A percentile compares a stretch with the other conserved stretches of the same genome.
Conservation (phyloP, 1,139 yeast species). For the Meyerozyma elateridarum region DNA sequence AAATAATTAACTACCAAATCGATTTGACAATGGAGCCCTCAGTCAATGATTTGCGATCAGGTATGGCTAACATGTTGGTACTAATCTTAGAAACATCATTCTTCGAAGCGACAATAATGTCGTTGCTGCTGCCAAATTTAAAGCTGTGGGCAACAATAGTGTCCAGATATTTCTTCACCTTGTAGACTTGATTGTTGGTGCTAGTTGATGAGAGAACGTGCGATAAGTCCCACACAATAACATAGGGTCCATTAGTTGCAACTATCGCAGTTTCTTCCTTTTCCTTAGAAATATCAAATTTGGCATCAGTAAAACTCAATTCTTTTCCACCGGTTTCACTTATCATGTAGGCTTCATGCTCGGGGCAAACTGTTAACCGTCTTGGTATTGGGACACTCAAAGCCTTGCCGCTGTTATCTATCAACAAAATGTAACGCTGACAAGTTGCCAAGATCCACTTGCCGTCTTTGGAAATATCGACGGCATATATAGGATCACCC, state of each 20-base stretch:
- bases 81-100: constrained; percentile 69
- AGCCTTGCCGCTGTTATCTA: constrained; percentile 59
- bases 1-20: neutral
- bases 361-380: constrained; percentile 64
- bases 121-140: constrained; percentile 65
- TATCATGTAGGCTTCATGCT: constrained; percentile 64
- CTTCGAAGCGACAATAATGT: constrained; percentile 64
- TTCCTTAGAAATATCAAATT: constrained; percentile 65
- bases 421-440: constrained; percentile 58
- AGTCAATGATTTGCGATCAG: constrained; percentile 2
- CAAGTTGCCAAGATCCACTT: constrained; percentile 80
- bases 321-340: constrained; percentile 43
- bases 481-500: constrained; percentile 65
- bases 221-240: constrained; percentile 70
- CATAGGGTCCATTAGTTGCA: constrained; percentile 76
- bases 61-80: constrained; percentile 41
- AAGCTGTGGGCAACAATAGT: constrained; percentile 74
- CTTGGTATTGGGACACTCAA: constrained; percentile 73
- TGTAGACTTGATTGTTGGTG: constrained; percentile 44
- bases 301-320: constrained; percentile 64
- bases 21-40: constrained; percentile 34
- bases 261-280: constrained; percentile 67
- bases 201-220: constrained; percentile 15
- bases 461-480: constrained; percentile 77
- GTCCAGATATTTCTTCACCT: constrained; percentile 58